Percentiles rank a stretch among this genome's conserved stretches.
These are phyloP conservation scores for Ogataea paraovalis DNA, from an alignment of 805 yeast genomes.

Conservation along the genomic window DNA sequence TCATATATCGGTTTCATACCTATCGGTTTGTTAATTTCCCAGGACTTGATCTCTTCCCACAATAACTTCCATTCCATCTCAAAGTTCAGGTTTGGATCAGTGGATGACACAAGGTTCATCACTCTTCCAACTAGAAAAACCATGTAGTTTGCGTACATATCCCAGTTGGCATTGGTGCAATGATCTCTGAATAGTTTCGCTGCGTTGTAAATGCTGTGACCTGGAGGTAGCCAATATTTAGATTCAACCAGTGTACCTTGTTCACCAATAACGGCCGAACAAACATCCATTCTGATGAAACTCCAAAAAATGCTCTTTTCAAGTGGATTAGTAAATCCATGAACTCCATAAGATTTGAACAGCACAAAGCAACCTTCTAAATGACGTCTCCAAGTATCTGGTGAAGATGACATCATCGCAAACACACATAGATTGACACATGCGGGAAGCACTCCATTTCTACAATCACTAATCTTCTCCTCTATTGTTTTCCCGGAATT, in stretches of 20 bases:
- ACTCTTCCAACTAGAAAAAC: constrained; percentile 37
- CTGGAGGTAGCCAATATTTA: constrained; percentile 34
- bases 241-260: constrained; percentile 34
- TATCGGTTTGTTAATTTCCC: constrained; percentile 32
- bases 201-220: constrained; percentile 18
- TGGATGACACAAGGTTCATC: constrained; percentile 29
- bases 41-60: constrained; percentile 35
- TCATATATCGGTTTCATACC: constrained; percentile 33
- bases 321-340: constrained; percentile 35
- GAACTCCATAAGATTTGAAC: constrained; percentile 33
- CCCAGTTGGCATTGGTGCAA: constrained; percentile 16
- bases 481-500: not conserved
- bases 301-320: constrained; percentile 40
- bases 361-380: constrained; percentile 39
- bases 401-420: constrained; percentile 40
- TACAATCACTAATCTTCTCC: not conserved
- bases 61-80: constrained; percentile 34
- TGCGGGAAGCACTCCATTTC: constrained; percentile 6
- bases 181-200: constrained; percentile 20
- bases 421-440: constrained; percentile 32
- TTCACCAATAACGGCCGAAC: constrained; percentile 37
- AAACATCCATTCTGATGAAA: constrained; percentile 41
- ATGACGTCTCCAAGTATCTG: constrained; percentile 39
- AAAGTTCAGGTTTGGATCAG: constrained; percentile 23
- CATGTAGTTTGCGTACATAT: constrained; percentile 38